Evolutionary conservation across 2,329 filamentous ascomycete species (phyloP).

Genomic region (Fusarium sp.): DNA sequence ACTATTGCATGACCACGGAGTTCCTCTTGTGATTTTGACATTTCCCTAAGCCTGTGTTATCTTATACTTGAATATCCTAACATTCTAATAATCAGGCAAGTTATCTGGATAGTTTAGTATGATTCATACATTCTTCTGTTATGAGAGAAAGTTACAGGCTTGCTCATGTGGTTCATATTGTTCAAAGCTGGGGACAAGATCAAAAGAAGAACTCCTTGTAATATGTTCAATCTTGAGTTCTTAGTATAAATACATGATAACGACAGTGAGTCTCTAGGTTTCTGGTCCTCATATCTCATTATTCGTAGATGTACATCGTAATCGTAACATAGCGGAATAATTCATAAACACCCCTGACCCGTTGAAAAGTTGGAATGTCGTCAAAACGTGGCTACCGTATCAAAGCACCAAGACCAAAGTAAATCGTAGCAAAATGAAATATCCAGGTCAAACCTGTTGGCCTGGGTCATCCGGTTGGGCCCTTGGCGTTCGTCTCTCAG

Average conservation of each 20-base stretch:
- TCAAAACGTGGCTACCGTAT: conserved; percentile 4
- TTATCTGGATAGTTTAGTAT: no score
- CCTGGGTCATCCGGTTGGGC: conserved; percentile 29
- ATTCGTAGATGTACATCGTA: conserved; percentile 10
- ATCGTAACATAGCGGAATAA: neutral
- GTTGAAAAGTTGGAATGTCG: neutral
- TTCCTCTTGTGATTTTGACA: neutral
- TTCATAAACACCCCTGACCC: neutral
- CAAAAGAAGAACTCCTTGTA: neutral
- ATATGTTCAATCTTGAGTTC: neutral
- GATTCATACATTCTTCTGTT: no score
- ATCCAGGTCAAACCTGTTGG: conserved; percentile 22
- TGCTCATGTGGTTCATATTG: no score
- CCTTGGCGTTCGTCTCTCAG: neutral
- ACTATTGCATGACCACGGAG: neutral
- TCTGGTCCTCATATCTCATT: conserved; percentile 12
- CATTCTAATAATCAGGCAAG: no score
- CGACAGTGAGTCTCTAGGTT: conserved; percentile 7
- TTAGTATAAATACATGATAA: conserved; percentile 10
- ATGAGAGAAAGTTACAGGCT: no score
- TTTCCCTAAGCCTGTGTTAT: neutral
- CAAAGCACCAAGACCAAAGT: neutral
- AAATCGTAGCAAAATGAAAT: neutral
- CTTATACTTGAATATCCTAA: no score
- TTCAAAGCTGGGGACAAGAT: no score